Conservation (phyloP, 371 early-diverging fungal species). For the Saksenaea vasiformis region DNA sequence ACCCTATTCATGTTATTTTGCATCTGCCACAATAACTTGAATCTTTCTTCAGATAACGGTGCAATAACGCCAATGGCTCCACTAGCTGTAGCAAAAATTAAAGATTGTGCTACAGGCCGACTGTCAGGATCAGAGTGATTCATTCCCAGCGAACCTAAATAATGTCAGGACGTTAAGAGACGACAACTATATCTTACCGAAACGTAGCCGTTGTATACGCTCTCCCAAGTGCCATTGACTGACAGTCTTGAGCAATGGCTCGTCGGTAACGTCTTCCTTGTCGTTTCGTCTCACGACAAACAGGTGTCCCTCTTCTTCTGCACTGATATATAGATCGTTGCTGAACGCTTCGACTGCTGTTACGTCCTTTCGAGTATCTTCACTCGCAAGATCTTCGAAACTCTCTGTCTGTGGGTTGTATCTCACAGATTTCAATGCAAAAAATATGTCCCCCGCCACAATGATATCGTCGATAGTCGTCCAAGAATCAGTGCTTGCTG, state of each 20-base stretch:
- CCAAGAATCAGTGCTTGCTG: constrained; percentile 32
- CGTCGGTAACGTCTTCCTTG: constrained; percentile 39
- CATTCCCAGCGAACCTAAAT: constrained; percentile 73
- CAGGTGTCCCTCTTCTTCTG: constrained; percentile 66
- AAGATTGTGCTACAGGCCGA: constrained; percentile 48
- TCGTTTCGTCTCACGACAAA: constrained; percentile 59
- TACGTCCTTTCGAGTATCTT: constrained; percentile 66
- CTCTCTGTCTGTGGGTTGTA: constrained; percentile 55
- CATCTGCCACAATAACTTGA: constrained; percentile 68
- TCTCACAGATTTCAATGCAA: constrained; percentile 36
- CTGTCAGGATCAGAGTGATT: constrained; percentile 62
- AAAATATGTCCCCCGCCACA: constrained; percentile 36
- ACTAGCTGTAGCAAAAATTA: constrained; percentile 78
- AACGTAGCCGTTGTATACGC: constrained; percentile 73
- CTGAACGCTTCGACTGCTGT: constrained; percentile 63
- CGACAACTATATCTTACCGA: constrained; percentile 54
- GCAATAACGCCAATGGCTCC: constrained; percentile 86
- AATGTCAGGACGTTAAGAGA: neutral
- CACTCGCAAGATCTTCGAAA: constrained; percentile 69
- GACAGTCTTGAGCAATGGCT: constrained; percentile 59
- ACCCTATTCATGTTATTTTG: constrained; percentile 71
- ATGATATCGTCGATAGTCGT: constrained; percentile 25
- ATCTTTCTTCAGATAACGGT: constrained; percentile 61
- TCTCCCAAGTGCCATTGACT: constrained; percentile 89
- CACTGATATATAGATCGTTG: constrained; percentile 63